Conservation (phyloP, 2,329 filamentous ascomycete genomes). For the Metarhizium anisopliae region DNA sequence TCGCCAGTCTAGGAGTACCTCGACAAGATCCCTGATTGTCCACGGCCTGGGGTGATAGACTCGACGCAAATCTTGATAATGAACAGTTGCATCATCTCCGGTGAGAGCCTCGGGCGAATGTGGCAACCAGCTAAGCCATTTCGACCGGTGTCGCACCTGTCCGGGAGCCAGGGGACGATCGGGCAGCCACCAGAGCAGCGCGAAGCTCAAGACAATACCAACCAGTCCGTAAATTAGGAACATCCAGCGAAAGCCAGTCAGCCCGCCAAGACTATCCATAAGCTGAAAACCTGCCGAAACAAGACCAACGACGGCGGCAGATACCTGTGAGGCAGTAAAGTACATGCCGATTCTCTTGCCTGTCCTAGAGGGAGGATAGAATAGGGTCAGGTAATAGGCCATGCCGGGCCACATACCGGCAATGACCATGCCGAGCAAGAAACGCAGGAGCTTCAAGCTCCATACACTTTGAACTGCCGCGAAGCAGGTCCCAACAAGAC, state of each 20-base stretch:
- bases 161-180: slow-evolving; percentile 72
- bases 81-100: slow-evolving; percentile 69
- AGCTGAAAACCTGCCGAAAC: slow-evolving; percentile 87
- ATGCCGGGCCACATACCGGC: slow-evolving; percentile 95
- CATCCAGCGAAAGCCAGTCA: slow-evolving; percentile 88
- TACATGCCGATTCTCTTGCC: slow-evolving; percentile 85
- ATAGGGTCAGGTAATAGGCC: slow-evolving; percentile 85
- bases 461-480: slow-evolving; percentile 72
- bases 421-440: slow-evolving; percentile 78
- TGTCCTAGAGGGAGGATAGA: slow-evolving; percentile 80
- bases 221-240: slow-evolving; percentile 79
- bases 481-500: slow-evolving; percentile 75
- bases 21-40: slow-evolving; percentile 59
- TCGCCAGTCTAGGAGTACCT: slow-evolving; percentile 75
- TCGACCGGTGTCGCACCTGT: slow-evolving; percentile 39
- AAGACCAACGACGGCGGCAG: slow-evolving; percentile 78
- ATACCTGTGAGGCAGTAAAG: slow-evolving; percentile 82
- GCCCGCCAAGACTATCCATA: slow-evolving; percentile 70
- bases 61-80: slow-evolving; percentile 73
- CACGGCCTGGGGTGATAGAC: slow-evolving; percentile 72
- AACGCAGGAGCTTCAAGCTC: slow-evolving; percentile 81
- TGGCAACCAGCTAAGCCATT: slow-evolving; percentile 58
- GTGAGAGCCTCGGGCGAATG: slow-evolving; percentile 59
- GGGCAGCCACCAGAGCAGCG: slow-evolving; percentile 82
- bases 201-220: slow-evolving; percentile 61